phyloP scores from a whole-genome alignment of 2,329 filamentous ascomycete species.

The Colletotrichum truncatum region DNA sequence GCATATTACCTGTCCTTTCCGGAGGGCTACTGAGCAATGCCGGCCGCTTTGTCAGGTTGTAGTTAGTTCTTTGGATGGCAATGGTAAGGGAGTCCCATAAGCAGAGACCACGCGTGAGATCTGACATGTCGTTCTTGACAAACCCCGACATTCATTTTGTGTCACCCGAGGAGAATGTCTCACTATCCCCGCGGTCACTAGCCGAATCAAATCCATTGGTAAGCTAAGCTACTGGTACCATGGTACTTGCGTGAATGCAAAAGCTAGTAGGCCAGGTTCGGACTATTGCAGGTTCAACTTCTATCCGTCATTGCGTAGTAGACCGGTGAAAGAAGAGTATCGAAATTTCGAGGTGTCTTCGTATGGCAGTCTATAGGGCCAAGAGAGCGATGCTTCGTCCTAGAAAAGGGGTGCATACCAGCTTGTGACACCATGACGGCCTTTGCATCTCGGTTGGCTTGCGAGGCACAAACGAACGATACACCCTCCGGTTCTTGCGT shows the following conservation, averaged over 20 bases:
- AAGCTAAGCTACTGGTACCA: background rate
- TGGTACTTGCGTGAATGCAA: background rate
- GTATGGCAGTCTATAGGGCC: background rate
- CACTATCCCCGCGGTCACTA: background rate
- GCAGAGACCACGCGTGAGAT: background rate
- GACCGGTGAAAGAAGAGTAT: background rate
- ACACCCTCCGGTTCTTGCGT: background rate
- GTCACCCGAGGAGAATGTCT: conserved; percentile 2
- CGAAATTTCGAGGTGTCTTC: background rate
- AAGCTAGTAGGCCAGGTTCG: background rate
- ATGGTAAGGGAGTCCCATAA: background rate
- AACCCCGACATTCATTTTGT: background rate
- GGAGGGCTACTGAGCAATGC: background rate
- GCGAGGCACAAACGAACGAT: background rate
- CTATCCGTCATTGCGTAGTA: too few relatives aligned
- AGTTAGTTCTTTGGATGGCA: background rate
- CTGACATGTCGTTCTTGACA: conserved; percentile 11
- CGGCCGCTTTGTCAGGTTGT: background rate
- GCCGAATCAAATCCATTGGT: background rate
- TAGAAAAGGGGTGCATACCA: background rate
- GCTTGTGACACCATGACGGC: background rate
- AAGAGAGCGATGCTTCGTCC: background rate
- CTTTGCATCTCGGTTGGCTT: background rate
- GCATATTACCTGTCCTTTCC: background rate
- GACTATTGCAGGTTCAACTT: background rate